Base-by-base conservation (phyloP, 371 early-diverging fungal species). In the Thermomucor indicae-seudaticae region DNA sequence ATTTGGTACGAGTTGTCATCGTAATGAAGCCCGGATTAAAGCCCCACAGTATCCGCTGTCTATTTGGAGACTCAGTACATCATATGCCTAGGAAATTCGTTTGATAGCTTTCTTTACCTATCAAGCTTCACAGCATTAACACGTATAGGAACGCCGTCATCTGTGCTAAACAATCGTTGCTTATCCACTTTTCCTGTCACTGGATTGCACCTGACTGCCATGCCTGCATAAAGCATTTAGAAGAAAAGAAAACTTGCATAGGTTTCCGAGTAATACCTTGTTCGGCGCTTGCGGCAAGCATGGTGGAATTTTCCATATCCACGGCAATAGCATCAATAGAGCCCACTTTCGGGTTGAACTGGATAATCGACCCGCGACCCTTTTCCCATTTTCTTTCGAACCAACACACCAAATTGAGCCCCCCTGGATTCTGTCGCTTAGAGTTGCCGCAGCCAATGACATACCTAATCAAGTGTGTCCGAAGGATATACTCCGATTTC, bases 31-130 rank as follows among this genome's bases (percentile, higher is more conserved):
- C 74, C 14, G 57, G 22, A 5, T 35, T 47, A 49, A 64, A 67
- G 17, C 79, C 76, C 79, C 79, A 78, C 6, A 73, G 32, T 24
- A 73, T 72, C 12, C 74, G 70, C 38, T 73, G 60, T n/a, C 70
- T 65, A 44, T 20, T 11, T 29, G 12, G 1, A 10, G 16, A 42
- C n/a, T 28, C 10, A 24, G 12, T 1, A 24, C 35, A 31, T 14
- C 22, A 5, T 8, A 0, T 11, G 30, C 31, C 22, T 17, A 16
- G 28, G 4, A 30, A 38, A 41, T 16, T 16, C 0, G 11, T 32
- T 32, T 22, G 5, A 7, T 32, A 7, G 32, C 32, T 7, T 32
- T 32, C 4, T 46, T 35, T 51, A 67, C 62, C 60, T 58, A 20
- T 75, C 72, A 20, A 73, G 57, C 28, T 55, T 43, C 4, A 69